These are phyloP conservation scores for Pisolithus thermaeus DNA, from an alignment of 1,284 basidiomycete genomes.

Conservation along the genomic window DNA sequence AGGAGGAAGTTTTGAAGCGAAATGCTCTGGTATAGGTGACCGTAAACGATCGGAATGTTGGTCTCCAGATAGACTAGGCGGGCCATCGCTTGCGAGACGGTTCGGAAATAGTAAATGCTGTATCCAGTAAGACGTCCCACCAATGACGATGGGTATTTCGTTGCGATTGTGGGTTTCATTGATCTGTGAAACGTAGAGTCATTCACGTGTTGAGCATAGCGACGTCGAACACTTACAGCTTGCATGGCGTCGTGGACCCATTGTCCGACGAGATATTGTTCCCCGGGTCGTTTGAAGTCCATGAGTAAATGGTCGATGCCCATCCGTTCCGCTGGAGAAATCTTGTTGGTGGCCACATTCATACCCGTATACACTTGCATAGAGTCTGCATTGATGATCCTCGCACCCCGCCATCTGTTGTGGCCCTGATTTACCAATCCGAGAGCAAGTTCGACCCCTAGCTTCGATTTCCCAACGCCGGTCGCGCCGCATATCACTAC, in stretches of 20 bases:
- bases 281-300: constrained; percentile 78
- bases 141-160: constrained; percentile 84
- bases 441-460: constrained; percentile 84
- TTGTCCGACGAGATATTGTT: constrained; percentile 83
- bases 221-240: constrained; percentile 43
- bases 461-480: constrained; percentile 93
- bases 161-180: constrained; percentile 55
- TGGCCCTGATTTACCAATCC: constrained; percentile 33
- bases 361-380: constrained; percentile 98
- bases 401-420: constrained; percentile 52
- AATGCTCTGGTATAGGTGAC: constrained; percentile 28
- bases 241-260: constrained; percentile 77
- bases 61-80: not conserved
- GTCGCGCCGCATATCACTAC: constrained; percentile 92
- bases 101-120: constrained; percentile 87
- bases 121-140: constrained; percentile 96
- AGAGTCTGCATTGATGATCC: constrained; percentile 92
- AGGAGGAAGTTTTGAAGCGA: constrained; percentile 40
- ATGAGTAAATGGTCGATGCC: constrained; percentile 89
- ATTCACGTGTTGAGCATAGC: constrained; percentile 5
- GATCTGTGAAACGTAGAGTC: constrained; percentile 43
- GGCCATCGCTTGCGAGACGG: constrained; percentile 41
- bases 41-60: constrained; percentile 1
- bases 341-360: constrained; percentile 95
- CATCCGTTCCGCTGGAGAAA: constrained; percentile 68